Evolutionary conservation across 1,284 basidiomycete genomes (phyloP).

Genomic region (Peniophora sp.): DNA sequence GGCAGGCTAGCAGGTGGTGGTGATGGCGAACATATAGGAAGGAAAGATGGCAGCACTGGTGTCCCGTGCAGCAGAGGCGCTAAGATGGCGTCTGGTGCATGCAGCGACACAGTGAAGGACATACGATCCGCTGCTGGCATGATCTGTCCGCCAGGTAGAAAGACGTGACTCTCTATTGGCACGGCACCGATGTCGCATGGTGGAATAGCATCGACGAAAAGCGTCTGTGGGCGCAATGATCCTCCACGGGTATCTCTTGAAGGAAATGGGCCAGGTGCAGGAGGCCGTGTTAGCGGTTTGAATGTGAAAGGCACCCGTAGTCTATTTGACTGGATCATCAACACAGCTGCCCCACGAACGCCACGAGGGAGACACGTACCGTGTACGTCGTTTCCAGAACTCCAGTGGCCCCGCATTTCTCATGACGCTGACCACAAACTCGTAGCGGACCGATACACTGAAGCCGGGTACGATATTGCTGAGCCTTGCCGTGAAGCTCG

Average conservation of each 20-base stretch:
- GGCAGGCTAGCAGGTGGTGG: neutral
- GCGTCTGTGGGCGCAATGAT: slow-evolving; percentile 1
- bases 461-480: slow-evolving; percentile 8
- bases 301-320: slow-evolving; percentile 10
- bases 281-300: slow-evolving; percentile 8
- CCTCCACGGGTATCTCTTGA: neutral
- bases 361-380: slow-evolving; percentile 4
- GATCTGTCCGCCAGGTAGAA: slow-evolving; percentile 9
- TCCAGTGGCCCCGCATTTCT: slow-evolving; percentile 3
- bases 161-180: slow-evolving; percentile 9
- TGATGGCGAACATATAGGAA: slow-evolving; percentile 3
- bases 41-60: slow-evolving; percentile 7
- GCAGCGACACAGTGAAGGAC: slow-evolving; percentile 6
- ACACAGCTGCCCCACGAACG: neutral
- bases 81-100: slow-evolving; percentile 6
- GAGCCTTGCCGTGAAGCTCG: slow-evolving; percentile 8
- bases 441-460: slow-evolving; percentile 7
- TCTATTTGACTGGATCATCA: slow-evolving; percentile 1
- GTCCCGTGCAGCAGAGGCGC: slow-evolving; percentile 2
- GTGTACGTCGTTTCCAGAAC: slow-evolving; percentile 3
- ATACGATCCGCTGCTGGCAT: slow-evolving; percentile 4
- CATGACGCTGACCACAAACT: slow-evolving; percentile 7
- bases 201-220: slow-evolving; percentile 6
- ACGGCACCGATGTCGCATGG: neutral
- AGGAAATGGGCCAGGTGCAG: slow-evolving; percentile 7